phyloP scores from a whole-genome alignment of 2,329 filamentous ascomycete species.

The Xylogone sp. region DNA sequence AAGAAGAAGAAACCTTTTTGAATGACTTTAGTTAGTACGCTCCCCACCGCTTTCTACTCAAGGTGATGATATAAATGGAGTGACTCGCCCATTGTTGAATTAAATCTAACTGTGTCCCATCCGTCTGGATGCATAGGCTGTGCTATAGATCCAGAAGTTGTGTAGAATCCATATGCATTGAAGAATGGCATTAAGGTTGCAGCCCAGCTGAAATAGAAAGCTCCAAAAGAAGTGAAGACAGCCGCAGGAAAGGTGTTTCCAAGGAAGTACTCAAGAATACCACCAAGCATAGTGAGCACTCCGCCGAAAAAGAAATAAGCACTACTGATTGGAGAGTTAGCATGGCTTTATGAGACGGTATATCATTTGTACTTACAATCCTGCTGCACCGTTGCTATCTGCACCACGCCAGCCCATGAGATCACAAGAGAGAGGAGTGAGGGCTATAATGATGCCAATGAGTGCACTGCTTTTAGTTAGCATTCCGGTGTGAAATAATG shows the following conservation, averaged over 20 bases:
- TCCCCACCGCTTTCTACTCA: too few relatives aligned
- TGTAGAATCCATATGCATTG: constrained; percentile 42
- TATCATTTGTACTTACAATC: background rate
- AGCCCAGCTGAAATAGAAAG: constrained; percentile 52
- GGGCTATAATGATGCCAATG: constrained; percentile 44
- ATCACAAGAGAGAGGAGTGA: constrained; percentile 43
- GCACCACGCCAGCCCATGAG: constrained; percentile 51
- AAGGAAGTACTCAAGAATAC: constrained; percentile 50
- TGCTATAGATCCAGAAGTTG: constrained; percentile 16
- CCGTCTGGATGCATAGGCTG: constrained; percentile 3
- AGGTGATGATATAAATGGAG: background rate
- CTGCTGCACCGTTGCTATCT: constrained; percentile 18
- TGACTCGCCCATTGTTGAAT: constrained; percentile 1
- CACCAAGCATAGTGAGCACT: constrained; percentile 44
- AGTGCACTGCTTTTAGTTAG: constrained; percentile 36
- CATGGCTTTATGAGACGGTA: background rate
- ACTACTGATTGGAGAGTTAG: constrained; percentile 23
- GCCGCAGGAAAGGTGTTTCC: constrained; percentile 55
- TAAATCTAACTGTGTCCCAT: constrained; percentile 1
- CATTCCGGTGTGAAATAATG: too few relatives aligned
- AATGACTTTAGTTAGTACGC: too few relatives aligned
- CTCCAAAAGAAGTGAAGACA: constrained; percentile 46
- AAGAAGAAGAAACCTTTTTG: constrained; percentile 60
- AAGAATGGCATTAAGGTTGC: constrained; percentile 47
- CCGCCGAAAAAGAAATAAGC: constrained; percentile 48